These are phyloP conservation scores for Saturnispora diversa DNA, from an alignment of 805 yeast species.

Conservation along the genomic window DNA sequence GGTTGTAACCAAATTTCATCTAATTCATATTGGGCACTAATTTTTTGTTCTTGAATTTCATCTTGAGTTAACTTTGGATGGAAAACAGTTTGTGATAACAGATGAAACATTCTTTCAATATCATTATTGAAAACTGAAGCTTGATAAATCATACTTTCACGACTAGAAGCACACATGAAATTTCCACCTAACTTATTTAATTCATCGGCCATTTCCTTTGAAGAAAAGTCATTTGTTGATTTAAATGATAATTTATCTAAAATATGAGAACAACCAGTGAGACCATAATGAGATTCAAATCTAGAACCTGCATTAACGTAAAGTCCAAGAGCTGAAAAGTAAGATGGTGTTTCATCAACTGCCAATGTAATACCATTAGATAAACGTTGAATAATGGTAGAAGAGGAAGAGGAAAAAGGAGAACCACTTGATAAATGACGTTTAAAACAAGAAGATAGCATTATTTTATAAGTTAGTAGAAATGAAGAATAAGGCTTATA, in stretches of 20 bases:
- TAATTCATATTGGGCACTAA: slow-evolving; percentile 73
- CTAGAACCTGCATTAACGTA: slow-evolving; percentile 89
- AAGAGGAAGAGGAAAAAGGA: slow-evolving; percentile 1
- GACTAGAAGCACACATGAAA: slow-evolving; percentile 83
- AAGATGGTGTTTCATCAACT: slow-evolving; percentile 80
- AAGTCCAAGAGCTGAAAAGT: slow-evolving; percentile 84
- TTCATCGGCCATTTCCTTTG: slow-evolving; percentile 63
- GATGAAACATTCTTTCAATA: slow-evolving; percentile 66
- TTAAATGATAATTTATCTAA: slow-evolving; percentile 81
- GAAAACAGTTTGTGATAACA: slow-evolving; percentile 70
- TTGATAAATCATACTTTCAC: slow-evolving; percentile 90
- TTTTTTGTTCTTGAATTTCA: slow-evolving; percentile 67
- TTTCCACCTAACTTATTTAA: slow-evolving; percentile 85
- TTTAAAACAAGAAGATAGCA: background rate
- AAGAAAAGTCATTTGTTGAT: slow-evolving; percentile 51
- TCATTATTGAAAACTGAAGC: slow-evolving; percentile 89
- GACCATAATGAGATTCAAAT: slow-evolving; percentile 47
- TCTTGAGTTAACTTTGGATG: slow-evolving; percentile 58
- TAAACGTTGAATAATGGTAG: slow-evolving; percentile 34
- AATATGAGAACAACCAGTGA: slow-evolving; percentile 75
- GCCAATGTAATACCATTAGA: slow-evolving; percentile 76
- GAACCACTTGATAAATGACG: background rate
- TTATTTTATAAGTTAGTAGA: background rate
- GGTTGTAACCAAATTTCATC: slow-evolving; percentile 77
- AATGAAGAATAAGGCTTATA: too few species aligned